Percentiles rank a stretch among this genome's conserved stretches.
These are phyloP conservation scores for Verticillium dahliae DNA, from an alignment of 2,329 filamentous ascomycete species.

Conservation along the genomic window DNA sequence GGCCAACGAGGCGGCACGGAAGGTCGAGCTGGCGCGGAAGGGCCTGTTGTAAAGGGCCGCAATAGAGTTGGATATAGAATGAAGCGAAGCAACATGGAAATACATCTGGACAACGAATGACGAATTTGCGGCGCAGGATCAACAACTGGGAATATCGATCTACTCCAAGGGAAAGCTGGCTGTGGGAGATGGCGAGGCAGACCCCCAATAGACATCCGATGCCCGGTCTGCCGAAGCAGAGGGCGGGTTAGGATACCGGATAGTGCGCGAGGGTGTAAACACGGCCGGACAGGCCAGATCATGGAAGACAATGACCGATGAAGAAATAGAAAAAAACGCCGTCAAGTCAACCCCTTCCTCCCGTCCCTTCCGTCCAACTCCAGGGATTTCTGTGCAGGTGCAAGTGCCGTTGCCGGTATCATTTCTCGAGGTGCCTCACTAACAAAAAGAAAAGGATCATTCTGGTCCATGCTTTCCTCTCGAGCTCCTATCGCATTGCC, in stretches of 20 bases:
- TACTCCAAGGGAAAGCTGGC: not conserved
- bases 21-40: conserved; percentile 75
- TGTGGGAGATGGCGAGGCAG: not conserved
- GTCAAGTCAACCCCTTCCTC: conserved; percentile 10
- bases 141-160: not conserved
- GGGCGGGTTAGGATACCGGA: not conserved
- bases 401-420: conserved; percentile 12
- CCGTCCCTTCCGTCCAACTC: conserved; percentile 5
- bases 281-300: not conserved
- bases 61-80: not conserved
- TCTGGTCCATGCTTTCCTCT: conserved; percentile 1
- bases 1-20: conserved; percentile 62
- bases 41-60: conserved; percentile 52
- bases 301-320: not conserved
- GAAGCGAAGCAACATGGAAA: not conserved
- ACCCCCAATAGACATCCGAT: not conserved
- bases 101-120: not conserved
- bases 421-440: conserved; percentile 7
- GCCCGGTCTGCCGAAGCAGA: not conserved
- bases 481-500: not conserved
- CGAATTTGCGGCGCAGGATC: not conserved
- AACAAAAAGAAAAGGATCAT: conserved; percentile 7
- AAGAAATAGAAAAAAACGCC: not conserved
- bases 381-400: not conserved
- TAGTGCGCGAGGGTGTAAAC: not conserved